Conservation (phyloP, 2,329 filamentous ascomycete genomes). For the Ceratocystis eucalypticola region DNA sequence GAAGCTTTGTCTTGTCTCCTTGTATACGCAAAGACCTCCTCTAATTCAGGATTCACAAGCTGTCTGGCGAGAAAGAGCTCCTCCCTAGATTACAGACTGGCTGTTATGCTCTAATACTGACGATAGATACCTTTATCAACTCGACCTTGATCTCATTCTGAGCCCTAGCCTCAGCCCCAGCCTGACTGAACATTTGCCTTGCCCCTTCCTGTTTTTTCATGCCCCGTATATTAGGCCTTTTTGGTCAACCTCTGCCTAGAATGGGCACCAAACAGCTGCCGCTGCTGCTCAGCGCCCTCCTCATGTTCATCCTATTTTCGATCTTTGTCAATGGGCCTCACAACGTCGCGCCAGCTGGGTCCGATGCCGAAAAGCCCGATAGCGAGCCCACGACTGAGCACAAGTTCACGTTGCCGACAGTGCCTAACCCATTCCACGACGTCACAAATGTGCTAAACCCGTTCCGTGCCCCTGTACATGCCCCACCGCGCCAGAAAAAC, state of each 20-base stretch:
- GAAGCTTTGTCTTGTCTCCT: not conserved
- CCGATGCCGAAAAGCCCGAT: not conserved
- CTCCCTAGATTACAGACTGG: no score
- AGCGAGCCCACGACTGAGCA: conserved; percentile 28
- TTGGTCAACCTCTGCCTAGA: conserved; percentile 37
- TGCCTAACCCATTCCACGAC: conserved; percentile 30
- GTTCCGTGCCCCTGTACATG: conserved; percentile 56
- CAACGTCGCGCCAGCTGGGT: not conserved
- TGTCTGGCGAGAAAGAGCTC: not conserved
- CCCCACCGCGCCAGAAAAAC: conserved; percentile 60
- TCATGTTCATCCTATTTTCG: conserved; percentile 40
- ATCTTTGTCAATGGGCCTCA: conserved; percentile 33
- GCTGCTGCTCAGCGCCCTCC: conserved; percentile 37
- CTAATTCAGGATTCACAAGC: not conserved
- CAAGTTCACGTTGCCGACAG: conserved; percentile 37
- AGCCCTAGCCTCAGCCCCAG: not conserved
- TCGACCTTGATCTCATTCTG: no score
- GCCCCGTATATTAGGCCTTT: conserved; percentile 31
- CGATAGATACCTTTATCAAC: no score
- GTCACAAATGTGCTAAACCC: conserved; percentile 45
- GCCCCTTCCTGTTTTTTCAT: conserved; percentile 24
- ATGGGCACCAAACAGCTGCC: conserved; percentile 40
- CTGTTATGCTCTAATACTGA: no score
- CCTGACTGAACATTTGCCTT: not conserved
- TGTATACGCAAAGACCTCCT: not conserved